A percentile compares a stretch with the other conserved stretches of the same genome.
phyloP scores from a whole-genome alignment of 2,329 filamentous ascomycete genomes.

The Aphanoascus verrucosus region DNA sequence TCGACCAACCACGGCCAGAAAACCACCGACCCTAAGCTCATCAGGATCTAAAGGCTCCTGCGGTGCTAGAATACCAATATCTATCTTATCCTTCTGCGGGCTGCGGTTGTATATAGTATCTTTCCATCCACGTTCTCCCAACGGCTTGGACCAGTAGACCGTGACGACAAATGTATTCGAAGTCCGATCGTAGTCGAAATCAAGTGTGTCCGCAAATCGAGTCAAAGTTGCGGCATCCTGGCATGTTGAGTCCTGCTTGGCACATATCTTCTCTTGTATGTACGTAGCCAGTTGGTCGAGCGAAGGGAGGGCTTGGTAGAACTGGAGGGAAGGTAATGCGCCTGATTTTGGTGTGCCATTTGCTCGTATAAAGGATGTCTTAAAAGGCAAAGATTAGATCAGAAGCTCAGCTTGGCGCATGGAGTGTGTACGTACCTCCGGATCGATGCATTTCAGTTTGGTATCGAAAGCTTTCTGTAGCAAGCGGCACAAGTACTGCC shows the following conservation, averaged over 20 bases:
- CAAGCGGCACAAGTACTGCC: conserved; percentile 46
- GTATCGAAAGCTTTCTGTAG: conserved; percentile 49
- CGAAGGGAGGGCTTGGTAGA: conserved; percentile 54
- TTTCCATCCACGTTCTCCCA: conserved; percentile 35
- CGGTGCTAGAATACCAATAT: conserved; percentile 67
- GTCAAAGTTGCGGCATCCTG: conserved; percentile 39
- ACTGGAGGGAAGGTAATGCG: conserved; percentile 56
- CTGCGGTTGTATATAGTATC: conserved; percentile 31
- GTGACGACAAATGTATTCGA: conserved; percentile 56
- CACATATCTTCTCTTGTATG: conserved; percentile 45
- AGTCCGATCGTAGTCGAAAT: conserved; percentile 65
- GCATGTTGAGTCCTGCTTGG: conserved; percentile 40
- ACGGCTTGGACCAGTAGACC: conserved; percentile 46
- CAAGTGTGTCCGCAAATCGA: conserved; percentile 51
- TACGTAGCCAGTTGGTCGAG: conserved; percentile 47
- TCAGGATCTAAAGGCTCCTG: conserved; percentile 51
- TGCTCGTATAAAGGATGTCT: conserved; percentile 52
- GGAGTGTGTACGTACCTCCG: conserved; percentile 31
- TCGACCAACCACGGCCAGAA: conserved; percentile 67
- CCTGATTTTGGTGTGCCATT: conserved; percentile 49
- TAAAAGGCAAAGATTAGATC: conserved; percentile 19
- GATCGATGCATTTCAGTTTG: conserved; percentile 45
- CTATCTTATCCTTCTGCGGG: conserved; percentile 45
- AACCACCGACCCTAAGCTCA: conserved; percentile 67
- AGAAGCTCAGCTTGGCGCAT: background rate